Percentiles rank a stretch among this genome's conserved stretches.
Evolutionary conservation across 148 eudicot species (phyloP).

Genomic region (Dysphania ambrosioides): DNA sequence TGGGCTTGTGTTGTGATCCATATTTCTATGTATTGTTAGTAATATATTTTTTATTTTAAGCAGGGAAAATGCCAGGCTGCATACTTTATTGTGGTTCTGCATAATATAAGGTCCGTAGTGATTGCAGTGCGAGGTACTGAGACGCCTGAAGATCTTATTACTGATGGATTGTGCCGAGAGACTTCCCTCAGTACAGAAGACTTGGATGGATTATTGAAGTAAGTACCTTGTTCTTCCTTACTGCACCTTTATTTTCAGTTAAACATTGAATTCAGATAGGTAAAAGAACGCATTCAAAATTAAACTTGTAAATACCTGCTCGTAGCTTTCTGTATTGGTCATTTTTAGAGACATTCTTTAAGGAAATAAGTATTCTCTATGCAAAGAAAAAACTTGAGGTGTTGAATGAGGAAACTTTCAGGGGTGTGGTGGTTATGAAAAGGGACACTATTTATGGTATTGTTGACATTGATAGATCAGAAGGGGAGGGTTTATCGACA

Average conservation of each 20-base stretch:
- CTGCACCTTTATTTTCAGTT: conserved; percentile 7
- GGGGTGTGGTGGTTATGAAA: background rate
- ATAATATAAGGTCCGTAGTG: conserved; percentile 49
- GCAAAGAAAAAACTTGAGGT: background rate
- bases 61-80: conserved; percentile 73
- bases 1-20: background rate
- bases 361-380: background rate
- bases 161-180: conserved; percentile 77
- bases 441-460: background rate
- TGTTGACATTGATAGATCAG: background rate
- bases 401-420: background rate
- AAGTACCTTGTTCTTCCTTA: conserved; percentile 30
- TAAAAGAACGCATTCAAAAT: background rate
- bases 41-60: conserved; percentile 13
- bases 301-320: background rate
- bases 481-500: background rate
- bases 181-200: conserved; percentile 54
- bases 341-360: background rate
- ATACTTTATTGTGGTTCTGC: conserved; percentile 63
- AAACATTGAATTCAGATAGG: background rate
- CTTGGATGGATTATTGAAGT: conserved; percentile 63
- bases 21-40: conserved; percentile 9
- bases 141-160: conserved; percentile 78
- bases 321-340: background rate
- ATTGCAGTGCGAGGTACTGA: conserved; percentile 76